phyloP scores from a whole-genome alignment of 169 alveolate species.

The Toxoplasma gondii region DNA sequence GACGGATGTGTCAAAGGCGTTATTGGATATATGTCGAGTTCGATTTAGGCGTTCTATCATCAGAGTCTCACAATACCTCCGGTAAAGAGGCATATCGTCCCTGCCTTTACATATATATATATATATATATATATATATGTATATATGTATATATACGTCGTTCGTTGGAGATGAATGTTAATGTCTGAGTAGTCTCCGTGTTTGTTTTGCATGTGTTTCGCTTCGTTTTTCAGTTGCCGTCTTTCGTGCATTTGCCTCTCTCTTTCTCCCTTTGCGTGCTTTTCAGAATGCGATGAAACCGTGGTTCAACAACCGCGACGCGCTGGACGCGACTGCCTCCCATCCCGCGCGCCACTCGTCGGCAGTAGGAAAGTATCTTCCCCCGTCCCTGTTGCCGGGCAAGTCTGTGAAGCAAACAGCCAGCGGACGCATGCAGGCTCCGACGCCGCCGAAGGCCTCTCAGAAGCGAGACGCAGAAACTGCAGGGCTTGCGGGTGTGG shows the following conservation, averaged over 20 bases:
- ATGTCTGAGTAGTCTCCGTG: no score
- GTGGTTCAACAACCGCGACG: slow-evolving; percentile 32
- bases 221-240: background rate
- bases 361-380: slow-evolving; percentile 21
- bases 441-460: background rate
- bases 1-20: no score
- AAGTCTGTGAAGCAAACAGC: background rate
- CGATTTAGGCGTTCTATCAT: background rate
- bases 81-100: background rate
- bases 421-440: background rate
- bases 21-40: background rate
- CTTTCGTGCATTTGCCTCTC: background rate
- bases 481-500: background rate
- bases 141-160: background rate
- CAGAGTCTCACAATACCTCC: background rate
- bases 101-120: background rate
- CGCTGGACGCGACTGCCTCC: slow-evolving; percentile 1
- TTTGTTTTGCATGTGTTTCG: no score
- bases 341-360: slow-evolving; percentile 14
- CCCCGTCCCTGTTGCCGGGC: background rate
- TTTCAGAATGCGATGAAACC: slow-evolving; percentile 23
- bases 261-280: background rate
- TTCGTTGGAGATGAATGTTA: background rate
- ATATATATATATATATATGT: background rate
- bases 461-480: background rate